Evolutionary conservation across 805 yeast genomes (phyloP), one percentile per base, ranked within the genome.

Genomic region (Clavispora phyllophila): DNA sequence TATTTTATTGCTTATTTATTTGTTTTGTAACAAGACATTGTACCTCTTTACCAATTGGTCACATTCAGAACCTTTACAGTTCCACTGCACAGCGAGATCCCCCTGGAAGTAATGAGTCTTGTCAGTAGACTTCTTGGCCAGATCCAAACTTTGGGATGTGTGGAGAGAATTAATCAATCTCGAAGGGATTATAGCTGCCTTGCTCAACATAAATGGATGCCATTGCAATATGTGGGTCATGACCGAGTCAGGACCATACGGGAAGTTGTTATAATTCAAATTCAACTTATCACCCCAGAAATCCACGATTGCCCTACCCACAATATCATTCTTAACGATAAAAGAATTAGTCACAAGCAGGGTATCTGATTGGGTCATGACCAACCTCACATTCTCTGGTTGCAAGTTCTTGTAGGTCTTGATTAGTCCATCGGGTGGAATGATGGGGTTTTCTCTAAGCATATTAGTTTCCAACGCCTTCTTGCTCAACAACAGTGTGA

Each of bases 151-250:
- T 18, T 39, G 43, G 4, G 47, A 51, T 13, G 55, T 40, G 39
- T 61, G 62, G 25, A 49, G 46, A 4, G 73, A 60, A 37, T 63
- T 54, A 14, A 70, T 65, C 10, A 69, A 58, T 45, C 68, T 64
- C 4, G 72, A 51, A 7, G 88, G 86, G 1, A 93, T 77, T 13
- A 91, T 61, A 0, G 88, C 84, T 3, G 93, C 72, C 55, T 80
- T 84, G 42, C 84, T 75, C 51, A 93, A 70, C 22, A 85, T 66
- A 23, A 76, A 79, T 10, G 96, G 96, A 60, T 91, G 99, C 99
- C 98, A 93, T 63, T 88, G 97, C 52, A 89, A 70, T 36, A 89
- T 70, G 60, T 93, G 98, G n/a, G 87, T 76, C 34, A 91, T 58
- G 0, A 93, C 90, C n/a, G 76, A 72, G 45, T 78, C 79, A 5